Conservation (phyloP, 495 filamentous ascomycete species). For the Wilcoxina mikolae region DNA sequence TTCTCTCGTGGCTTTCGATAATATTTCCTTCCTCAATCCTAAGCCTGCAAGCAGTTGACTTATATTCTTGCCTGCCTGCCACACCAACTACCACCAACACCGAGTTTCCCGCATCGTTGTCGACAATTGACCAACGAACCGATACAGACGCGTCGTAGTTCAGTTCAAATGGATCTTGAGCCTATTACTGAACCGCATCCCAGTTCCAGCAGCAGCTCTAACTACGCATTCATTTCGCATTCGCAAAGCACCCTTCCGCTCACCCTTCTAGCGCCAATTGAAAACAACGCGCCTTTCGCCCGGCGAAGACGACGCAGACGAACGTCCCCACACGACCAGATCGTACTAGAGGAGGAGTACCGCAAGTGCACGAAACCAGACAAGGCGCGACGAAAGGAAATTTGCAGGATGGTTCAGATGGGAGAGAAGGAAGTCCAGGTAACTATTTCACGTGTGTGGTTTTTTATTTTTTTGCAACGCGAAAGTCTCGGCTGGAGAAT, state of each 20-base stretch:
- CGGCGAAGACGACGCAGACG: conserved; percentile 50
- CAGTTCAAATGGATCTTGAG: conserved; percentile 16
- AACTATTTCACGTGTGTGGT: conserved; percentile 27
- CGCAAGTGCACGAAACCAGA: conserved; percentile 78
- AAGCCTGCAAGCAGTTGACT: too few species aligned
- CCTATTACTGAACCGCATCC: conserved; percentile 19
- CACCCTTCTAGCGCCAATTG: conserved; percentile 39
- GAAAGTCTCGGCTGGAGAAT: not conserved
- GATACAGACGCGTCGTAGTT: too few species aligned
- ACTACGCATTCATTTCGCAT: conserved; percentile 53
- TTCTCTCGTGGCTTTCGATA: too few species aligned
- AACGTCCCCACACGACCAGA: conserved; percentile 64
- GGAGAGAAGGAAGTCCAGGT: conserved; percentile 98
- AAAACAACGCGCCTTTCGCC: conserved; percentile 49
- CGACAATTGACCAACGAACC: too few species aligned
- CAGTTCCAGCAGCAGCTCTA: conserved; percentile 19
- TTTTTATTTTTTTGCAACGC: conserved; percentile 1
- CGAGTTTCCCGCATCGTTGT: too few species aligned
- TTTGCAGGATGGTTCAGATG: conserved; percentile 71
- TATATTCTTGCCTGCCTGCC: too few species aligned
- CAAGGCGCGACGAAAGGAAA: conserved; percentile 68
- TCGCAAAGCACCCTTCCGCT: conserved; percentile 50
- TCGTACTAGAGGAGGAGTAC: conserved; percentile 79
- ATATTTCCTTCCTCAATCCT: too few species aligned
- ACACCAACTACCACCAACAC: too few species aligned